Evolutionary conservation across 2,329 filamentous ascomycete species (phyloP).

Genomic region (Parafenestella ontariensis): DNA sequence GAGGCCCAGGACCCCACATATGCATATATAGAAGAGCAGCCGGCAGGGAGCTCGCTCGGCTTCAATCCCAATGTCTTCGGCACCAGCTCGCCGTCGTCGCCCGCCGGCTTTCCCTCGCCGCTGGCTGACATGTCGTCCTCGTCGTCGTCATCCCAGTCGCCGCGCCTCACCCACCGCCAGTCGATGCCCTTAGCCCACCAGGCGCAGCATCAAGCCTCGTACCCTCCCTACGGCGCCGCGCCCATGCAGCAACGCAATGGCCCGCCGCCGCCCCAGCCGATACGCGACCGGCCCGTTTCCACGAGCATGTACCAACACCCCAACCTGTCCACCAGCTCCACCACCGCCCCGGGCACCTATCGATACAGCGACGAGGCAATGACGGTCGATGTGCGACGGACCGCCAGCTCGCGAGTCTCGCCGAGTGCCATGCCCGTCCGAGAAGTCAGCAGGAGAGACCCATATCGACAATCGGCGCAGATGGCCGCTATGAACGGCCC

Average conservation of each 20-base stretch:
- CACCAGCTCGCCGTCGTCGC: conserved; percentile 32
- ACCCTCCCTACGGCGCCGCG: conserved; percentile 37
- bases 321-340: conserved; percentile 56
- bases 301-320: conserved; percentile 58
- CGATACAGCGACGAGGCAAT: conserved; percentile 56
- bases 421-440: conserved; percentile 68
- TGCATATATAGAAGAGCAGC: conserved; percentile 28
- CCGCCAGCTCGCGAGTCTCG: conserved; percentile 69
- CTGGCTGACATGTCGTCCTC: conserved; percentile 30
- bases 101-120: conserved; percentile 34
- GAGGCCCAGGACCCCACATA: conserved; percentile 32
- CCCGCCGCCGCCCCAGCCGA: conserved; percentile 36
- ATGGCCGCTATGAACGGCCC: conserved; percentile 65
- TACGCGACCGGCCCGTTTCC: conserved; percentile 51
- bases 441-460: conserved; percentile 73
- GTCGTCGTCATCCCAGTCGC: conserved; percentile 35
- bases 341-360: conserved; percentile 51
- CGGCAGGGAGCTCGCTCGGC: conserved; percentile 45
- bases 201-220: conserved; percentile 47
- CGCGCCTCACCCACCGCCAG: conserved; percentile 51
- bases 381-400: conserved; percentile 51
- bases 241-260: conserved; percentile 37
- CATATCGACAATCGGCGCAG: conserved; percentile 67
- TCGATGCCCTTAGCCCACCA: conserved; percentile 54
- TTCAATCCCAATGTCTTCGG: conserved; percentile 52